phyloP scores from a whole-genome alignment of 2,329 filamentous ascomycete species.

The Diaporthe citriasiana region DNA sequence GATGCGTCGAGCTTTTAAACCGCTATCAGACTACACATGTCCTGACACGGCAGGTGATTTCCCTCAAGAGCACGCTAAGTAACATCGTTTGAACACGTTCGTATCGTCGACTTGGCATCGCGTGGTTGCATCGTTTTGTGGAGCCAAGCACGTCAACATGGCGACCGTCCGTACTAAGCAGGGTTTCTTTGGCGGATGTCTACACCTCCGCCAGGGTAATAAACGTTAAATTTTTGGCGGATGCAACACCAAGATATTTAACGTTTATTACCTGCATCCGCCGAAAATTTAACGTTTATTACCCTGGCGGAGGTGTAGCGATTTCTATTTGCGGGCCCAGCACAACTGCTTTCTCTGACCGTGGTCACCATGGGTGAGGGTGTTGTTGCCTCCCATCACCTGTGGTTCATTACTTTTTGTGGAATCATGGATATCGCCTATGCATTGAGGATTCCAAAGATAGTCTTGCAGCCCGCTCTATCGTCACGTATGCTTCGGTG shows the following conservation, averaged over 20 bases:
- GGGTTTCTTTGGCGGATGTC: background rate
- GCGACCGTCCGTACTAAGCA: no score
- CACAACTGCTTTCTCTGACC: background rate
- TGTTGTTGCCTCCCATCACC: background rate
- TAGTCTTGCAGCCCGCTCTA: background rate
- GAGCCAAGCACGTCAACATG: constrained; percentile 12
- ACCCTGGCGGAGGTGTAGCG: background rate
- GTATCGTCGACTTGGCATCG: constrained; percentile 16
- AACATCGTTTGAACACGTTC: no score
- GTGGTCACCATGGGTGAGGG: background rate
- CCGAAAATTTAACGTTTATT: no score
- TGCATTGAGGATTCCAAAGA: no score
- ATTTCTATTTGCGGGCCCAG: background rate
- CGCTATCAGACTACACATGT: background rate
- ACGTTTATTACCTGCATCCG: no score
- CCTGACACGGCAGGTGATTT: background rate
- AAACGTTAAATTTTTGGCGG: no score
- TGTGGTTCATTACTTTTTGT: background rate
- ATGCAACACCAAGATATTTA: no score
- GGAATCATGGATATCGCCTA: background rate
- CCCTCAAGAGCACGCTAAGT: background rate
- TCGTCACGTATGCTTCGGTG: background rate
- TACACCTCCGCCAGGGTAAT: no score
- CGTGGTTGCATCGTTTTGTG: constrained; percentile 6
- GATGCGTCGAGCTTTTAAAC: background rate